phyloP scores from a whole-genome alignment of 768 basidiomycete genomes.

The Boletus pseudo-olivaceus region DNA sequence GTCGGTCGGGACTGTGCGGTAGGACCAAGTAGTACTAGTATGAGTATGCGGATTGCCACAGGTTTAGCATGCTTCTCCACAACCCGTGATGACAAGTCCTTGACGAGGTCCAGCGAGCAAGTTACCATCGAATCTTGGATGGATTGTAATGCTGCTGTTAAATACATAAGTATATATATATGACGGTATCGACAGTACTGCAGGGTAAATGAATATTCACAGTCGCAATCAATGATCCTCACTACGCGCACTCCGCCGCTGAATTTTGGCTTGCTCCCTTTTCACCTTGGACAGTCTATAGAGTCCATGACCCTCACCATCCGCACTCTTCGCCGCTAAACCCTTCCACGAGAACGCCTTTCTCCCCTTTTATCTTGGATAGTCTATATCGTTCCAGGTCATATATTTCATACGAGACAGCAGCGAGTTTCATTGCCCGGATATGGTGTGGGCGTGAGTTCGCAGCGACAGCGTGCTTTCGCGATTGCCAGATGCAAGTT shows the following conservation, averaged over 20 bases:
- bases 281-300: not conserved
- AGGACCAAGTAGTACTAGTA: too few relatives aligned
- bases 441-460: constrained; percentile 78
- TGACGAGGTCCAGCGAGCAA: too few relatives aligned
- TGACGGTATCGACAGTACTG: not conserved
- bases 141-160: too few relatives aligned
- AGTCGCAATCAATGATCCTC: not conserved
- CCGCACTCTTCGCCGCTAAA: constrained; percentile 67
- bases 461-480: constrained; percentile 78
- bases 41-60: too few relatives aligned
- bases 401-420: constrained; percentile 74
- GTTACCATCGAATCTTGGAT: too few relatives aligned
- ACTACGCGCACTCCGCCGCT: too few relatives aligned
- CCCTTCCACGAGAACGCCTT: constrained; percentile 51
- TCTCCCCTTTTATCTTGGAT: constrained; percentile 60
- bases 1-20: too few relatives aligned
- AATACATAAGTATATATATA: not conserved
- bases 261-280: not conserved
- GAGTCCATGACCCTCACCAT: constrained; percentile 43
- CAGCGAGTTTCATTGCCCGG: constrained; percentile 78
- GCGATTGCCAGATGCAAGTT: constrained; percentile 94
- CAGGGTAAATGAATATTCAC: constrained; percentile 1
- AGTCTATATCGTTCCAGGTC: constrained; percentile 72
- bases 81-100: too few relatives aligned
- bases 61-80: too few relatives aligned